Evolutionary conservation across 805 yeast species (phyloP).

Genomic region (Wickerhamiella shivajii): DNA sequence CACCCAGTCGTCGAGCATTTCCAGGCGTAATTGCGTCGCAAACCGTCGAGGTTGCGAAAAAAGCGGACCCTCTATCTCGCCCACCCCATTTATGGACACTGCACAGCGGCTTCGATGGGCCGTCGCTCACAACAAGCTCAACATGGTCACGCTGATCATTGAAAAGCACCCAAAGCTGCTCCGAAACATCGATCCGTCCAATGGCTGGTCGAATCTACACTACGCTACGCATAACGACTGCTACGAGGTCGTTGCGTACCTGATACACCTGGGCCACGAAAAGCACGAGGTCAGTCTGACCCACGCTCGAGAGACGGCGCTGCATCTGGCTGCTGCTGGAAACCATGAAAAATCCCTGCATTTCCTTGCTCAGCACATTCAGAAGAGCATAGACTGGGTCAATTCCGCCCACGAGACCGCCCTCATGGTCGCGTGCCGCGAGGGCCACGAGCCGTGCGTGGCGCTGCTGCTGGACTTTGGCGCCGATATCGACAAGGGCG

Average conservation of each 20-base stretch:
- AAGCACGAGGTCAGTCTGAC: slow-evolving; percentile 33
- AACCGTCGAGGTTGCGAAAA: too few species aligned
- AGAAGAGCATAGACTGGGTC: slow-evolving; percentile 41
- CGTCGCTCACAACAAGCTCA: slow-evolving; percentile 43
- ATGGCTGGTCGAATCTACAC: slow-evolving; percentile 77
- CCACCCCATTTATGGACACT: too few species aligned
- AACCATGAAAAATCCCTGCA: slow-evolving; percentile 64
- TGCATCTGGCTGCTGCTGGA: slow-evolving; percentile 52
- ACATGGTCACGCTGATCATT: slow-evolving; percentile 51
- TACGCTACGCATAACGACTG: slow-evolving; percentile 66
- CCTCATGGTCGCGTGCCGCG: slow-evolving; percentile 49
- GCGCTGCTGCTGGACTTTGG: slow-evolving; percentile 55
- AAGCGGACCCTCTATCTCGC: too few species aligned
- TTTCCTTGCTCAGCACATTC: slow-evolving; percentile 51
- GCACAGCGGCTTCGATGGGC: slow-evolving; percentile 54
- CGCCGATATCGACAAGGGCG: slow-evolving; percentile 60
- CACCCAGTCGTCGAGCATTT: too few species aligned
- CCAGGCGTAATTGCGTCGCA: too few species aligned
- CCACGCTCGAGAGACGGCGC: slow-evolving; percentile 46
- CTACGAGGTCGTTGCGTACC: slow-evolving; percentile 44
- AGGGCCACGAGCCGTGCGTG: slow-evolving; percentile 49
- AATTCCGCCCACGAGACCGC: slow-evolving; percentile 33
- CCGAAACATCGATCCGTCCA: slow-evolving; percentile 49
- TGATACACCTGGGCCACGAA: slow-evolving; percentile 45
- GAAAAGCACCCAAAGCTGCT: slow-evolving; percentile 53